Evolutionary conservation across 2,329 filamentous ascomycete species (phyloP).

Genomic region (Rugonectria rugulosa): DNA sequence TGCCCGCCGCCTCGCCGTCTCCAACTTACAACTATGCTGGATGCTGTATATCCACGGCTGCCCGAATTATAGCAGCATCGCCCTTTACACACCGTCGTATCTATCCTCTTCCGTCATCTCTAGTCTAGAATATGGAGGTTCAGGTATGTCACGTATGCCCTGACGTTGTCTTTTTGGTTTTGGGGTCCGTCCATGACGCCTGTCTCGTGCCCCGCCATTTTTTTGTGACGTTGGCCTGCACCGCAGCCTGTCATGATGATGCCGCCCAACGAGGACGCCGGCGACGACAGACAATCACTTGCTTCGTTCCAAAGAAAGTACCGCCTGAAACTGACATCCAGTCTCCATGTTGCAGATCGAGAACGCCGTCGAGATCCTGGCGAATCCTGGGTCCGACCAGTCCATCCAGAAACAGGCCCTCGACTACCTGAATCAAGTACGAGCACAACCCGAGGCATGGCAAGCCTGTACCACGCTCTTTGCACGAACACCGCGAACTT

Average conservation of each 20-base stretch:
- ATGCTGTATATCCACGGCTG: constrained; percentile 52
- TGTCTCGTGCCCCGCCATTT: constrained; percentile 42
- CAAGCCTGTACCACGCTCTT: constrained; percentile 89
- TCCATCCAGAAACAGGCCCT: constrained; percentile 82
- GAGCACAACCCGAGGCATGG: constrained; percentile 85
- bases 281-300: constrained; percentile 21
- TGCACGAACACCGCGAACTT: constrained; percentile 75
- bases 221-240: constrained; percentile 31
- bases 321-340: constrained; percentile 10
- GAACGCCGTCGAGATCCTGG: constrained; percentile 94
- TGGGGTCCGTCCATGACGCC: constrained; percentile 35
- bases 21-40: constrained; percentile 50
- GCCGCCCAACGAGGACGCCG: too few species aligned
- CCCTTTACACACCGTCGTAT: constrained; percentile 25
- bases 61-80: constrained; percentile 53
- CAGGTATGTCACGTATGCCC: constrained; percentile 48
- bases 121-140: constrained; percentile 53
- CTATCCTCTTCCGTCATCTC: constrained; percentile 20
- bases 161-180: constrained; percentile 21
- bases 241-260: constrained; percentile 28
- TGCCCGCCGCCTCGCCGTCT: constrained; percentile 42
- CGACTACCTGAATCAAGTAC: constrained; percentile 80
- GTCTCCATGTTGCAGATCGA: constrained; percentile 78
- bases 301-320: background rate
- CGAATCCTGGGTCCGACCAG: constrained; percentile 79